Evolutionary conservation across 345 rosid genomes (phyloP), one percentile per base, ranked within the genome.

Genomic region (Kernera saxatilis): DNA sequence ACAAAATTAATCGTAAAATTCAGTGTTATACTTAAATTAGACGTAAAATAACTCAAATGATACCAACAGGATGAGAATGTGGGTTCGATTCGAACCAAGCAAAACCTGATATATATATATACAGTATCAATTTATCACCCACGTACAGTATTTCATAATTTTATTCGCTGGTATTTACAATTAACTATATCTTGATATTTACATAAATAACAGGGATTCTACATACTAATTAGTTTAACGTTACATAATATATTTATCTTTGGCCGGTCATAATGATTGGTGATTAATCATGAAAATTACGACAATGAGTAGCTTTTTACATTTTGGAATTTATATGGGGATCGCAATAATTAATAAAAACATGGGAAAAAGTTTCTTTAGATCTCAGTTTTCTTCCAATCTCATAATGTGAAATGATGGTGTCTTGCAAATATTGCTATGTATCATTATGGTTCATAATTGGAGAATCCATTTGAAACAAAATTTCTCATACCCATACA

Each of bases 351-450:
- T 69, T 61, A 14, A 62, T 52, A 44, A 36, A 69, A 62, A 69
- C 74, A 69, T 75, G 79, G 36, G 58, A 8, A 69, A 74, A 75
- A 52, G 69, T 52, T 41, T 54, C 15, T 62, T 45, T 53, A 32
- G n/a, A 21, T 53, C 53, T 57, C 70, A 75, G 45, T 69, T 62
- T 75, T 68, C 74, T 45, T 60, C 56, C 15, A 15, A 1, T 45
- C 22, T 62, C 70, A 75, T 75, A 32, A 74, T 67, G 62, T 50
- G 73, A 43, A 67, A 75, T 75, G 61, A 75, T 75, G 75, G 65
- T 75, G 79, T 75, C 79, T 75, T 75, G 74, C 70, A 75, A 75
- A 53, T 30, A 62, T 62, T 68, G 74, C 45, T 54, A 50, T 62
- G 56, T 67, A 61, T 75, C 79, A 69, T 75, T 61, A 62, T 75